A percentile compares a stretch with the other conserved stretches of the same genome.
Conservation (phyloP, 257 asterid species). For the Gynochthodes officinalis region DNA sequence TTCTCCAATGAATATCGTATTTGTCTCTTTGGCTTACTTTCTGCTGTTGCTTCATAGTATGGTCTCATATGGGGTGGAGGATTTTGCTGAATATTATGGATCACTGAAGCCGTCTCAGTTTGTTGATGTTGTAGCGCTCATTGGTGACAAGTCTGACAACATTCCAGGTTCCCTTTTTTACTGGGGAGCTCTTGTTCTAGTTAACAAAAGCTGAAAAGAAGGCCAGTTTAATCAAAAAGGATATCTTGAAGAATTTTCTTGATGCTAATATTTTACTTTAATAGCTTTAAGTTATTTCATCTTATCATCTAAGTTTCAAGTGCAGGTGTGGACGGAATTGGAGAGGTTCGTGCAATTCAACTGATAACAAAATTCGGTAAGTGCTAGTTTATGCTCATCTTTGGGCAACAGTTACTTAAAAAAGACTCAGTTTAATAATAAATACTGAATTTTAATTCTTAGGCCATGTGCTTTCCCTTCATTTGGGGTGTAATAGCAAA, state of each 20-base stretch:
- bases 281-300: neutral
- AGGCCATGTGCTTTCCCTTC: neutral
- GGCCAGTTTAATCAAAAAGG: neutral
- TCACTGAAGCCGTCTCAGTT: slow-evolving; percentile 78
- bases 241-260: neutral
- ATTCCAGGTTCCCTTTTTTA: slow-evolving; percentile 68
- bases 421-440: neutral
- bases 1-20: neutral
- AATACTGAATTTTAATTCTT: neutral
- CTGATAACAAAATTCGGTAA: slow-evolving; percentile 84
- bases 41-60: slow-evolving; percentile 46
- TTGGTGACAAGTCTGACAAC: slow-evolving; percentile 89
- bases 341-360: slow-evolving; percentile 81
- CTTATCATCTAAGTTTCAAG: slow-evolving; percentile 6
- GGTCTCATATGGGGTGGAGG: slow-evolving; percentile 97
- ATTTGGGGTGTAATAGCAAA: neutral
- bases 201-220: neutral
- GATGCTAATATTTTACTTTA: neutral
- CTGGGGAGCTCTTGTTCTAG: neutral
- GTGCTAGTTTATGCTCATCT: slow-evolving; percentile 9
- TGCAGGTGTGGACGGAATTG: slow-evolving; percentile 96
- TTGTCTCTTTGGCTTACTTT: slow-evolving; percentile 8
- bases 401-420: neutral
- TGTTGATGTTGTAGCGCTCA: slow-evolving; percentile 87
- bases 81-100: slow-evolving; percentile 81